These are phyloP conservation scores for Zymoseptoria ardabiliae DNA, from an alignment of 2,329 filamentous ascomycete genomes.

Conservation along the genomic window DNA sequence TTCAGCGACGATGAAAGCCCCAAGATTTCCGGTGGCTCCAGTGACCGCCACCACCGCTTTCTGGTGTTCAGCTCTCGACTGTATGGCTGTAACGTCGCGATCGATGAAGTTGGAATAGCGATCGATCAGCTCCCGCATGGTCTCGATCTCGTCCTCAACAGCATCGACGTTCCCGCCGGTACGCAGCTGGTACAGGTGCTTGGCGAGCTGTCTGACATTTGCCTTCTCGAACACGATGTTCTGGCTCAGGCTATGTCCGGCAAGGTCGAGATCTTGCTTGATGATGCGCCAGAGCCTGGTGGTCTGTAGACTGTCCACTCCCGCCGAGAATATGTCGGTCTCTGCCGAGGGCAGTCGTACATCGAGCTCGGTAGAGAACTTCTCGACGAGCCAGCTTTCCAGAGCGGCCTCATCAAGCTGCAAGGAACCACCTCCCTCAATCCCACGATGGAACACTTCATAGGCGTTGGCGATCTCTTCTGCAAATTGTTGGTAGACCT, in stretches of 20 bases:
- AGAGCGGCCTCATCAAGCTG: slow-evolving; percentile 27
- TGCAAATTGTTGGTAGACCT: slow-evolving; percentile 44
- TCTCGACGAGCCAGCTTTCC: slow-evolving; percentile 24
- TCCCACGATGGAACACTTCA: slow-evolving; percentile 15
- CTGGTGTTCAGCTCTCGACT: slow-evolving; percentile 1
- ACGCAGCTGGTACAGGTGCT: slow-evolving; percentile 38
- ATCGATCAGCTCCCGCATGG: slow-evolving; percentile 42
- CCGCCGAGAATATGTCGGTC: slow-evolving; percentile 29
- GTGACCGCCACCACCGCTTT: slow-evolving; percentile 43
- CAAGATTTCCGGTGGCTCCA: slow-evolving; percentile 59
- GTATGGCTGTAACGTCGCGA: slow-evolving; percentile 15
- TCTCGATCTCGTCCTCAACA: slow-evolving; percentile 32
- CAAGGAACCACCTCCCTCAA: slow-evolving; percentile 10
- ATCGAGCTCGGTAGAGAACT: slow-evolving; percentile 28
- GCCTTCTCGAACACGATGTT: slow-evolving; percentile 55
- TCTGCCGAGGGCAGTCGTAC: slow-evolving; percentile 19
- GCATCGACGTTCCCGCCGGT: slow-evolving; percentile 29
- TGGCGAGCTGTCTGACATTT: slow-evolving; percentile 41
- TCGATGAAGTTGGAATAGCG: slow-evolving; percentile 36
- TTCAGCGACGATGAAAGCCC: slow-evolving; percentile 48
- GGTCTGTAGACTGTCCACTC: slow-evolving; percentile 30
- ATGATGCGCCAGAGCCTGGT: slow-evolving; percentile 23
- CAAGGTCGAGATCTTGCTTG: slow-evolving; percentile 11
- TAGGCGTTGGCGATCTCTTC: slow-evolving; percentile 44
- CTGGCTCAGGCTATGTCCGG: slow-evolving; percentile 29